A percentile compares a stretch with the other conserved stretches of the same genome.
phyloP scores from a whole-genome alignment of 352 stramenopile species.

The Phytophthora nicotianae region DNA sequence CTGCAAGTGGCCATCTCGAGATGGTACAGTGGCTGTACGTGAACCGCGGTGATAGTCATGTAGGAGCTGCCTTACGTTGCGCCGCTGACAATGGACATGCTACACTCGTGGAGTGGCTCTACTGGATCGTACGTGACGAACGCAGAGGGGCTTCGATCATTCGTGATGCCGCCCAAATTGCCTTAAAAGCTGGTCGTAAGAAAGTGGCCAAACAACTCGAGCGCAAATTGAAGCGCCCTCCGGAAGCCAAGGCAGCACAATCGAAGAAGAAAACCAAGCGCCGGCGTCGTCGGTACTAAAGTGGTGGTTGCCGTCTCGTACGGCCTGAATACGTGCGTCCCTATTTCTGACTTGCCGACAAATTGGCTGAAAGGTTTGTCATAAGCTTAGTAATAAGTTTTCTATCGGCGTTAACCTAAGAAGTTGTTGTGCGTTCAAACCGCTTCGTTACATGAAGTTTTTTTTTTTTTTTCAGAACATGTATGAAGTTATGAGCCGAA shows the following conservation, averaged over 20 bases:
- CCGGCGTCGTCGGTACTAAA: slow-evolving; percentile 10
- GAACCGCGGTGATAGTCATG: slow-evolving; percentile 15
- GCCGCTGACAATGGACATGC: slow-evolving; percentile 19
- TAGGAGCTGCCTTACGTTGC: slow-evolving; percentile 13
- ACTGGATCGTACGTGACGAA: slow-evolving; percentile 26
- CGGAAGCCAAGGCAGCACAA: slow-evolving; percentile 4
- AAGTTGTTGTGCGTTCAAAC: too few relatives aligned
- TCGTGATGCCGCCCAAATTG: slow-evolving; percentile 15
- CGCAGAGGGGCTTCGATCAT: slow-evolving; percentile 17
- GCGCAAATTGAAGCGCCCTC: slow-evolving; percentile 13
- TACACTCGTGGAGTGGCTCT: slow-evolving; percentile 20
- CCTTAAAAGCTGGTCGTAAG: slow-evolving; percentile 13
- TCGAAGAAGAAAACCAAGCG: slow-evolving; percentile 15
- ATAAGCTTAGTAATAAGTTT: too few relatives aligned
- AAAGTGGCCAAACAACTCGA: slow-evolving; percentile 10
- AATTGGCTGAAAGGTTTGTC: too few relatives aligned
- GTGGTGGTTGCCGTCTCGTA: neutral
- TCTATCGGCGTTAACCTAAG: too few relatives aligned
- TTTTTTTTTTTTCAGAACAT: too few relatives aligned
- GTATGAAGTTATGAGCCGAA: too few relatives aligned
- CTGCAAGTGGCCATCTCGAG: neutral
- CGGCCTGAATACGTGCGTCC: neutral
- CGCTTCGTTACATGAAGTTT: too few relatives aligned
- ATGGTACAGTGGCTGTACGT: slow-evolving; percentile 6
- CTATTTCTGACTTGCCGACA: too few relatives aligned